These are phyloP conservation scores for Entophlyctis luteolus DNA, from an alignment of 192 early-diverging fungal genomes.

Conservation along the genomic window DNA sequence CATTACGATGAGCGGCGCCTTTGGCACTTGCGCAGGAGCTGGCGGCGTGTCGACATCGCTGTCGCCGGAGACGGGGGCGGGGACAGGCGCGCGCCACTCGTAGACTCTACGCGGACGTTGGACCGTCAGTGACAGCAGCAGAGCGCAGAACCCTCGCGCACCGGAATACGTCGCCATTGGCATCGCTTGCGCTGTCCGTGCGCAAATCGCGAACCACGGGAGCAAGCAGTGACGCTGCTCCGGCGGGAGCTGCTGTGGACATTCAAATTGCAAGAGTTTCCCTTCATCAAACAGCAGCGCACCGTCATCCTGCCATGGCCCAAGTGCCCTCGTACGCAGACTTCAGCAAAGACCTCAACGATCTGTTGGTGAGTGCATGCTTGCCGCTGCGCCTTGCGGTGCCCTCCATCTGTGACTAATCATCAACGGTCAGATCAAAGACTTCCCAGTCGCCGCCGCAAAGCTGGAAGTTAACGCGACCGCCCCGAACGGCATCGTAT, in stretches of 20 bases:
- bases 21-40: background rate
- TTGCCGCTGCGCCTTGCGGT: background rate
- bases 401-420: background rate
- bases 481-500: conserved; percentile 90
- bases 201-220: no score
- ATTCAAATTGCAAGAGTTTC: background rate
- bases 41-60: background rate
- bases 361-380: conserved; percentile 11
- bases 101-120: background rate
- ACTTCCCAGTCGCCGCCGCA: conserved; percentile 86
- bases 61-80: background rate
- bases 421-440: conserved; percentile 60
- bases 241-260: background rate
- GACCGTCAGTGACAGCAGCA: background rate
- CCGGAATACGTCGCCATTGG: background rate
- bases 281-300: background rate
- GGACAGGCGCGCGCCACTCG: background rate
- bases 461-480: conserved; percentile 97
- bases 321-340: conserved; percentile 17
- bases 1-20: conserved; percentile 37
- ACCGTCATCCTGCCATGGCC: no score
- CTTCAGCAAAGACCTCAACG: conserved; percentile 23
- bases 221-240: background rate
- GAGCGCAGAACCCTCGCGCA: background rate
- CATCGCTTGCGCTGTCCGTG: no score